Base-by-base conservation (phyloP, 1,284 basidiomycete species). In the Athelia psychrophila region DNA sequence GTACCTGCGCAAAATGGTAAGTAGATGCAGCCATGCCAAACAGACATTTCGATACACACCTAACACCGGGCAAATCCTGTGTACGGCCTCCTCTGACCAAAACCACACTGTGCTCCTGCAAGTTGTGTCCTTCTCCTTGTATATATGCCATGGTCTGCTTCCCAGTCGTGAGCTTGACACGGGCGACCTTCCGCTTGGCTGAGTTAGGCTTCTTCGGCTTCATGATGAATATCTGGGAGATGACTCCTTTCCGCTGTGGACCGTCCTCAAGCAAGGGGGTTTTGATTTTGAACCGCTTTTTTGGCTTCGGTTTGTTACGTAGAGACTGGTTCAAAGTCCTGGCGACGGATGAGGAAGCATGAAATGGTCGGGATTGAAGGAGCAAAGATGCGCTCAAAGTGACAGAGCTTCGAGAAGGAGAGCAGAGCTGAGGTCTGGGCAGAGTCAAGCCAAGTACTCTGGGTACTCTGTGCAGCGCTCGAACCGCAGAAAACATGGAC, bases 181-280 rank as follows among this genome's bases (percentile, higher is more conserved):
- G 83, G 40, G 95, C 95, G 54, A 98, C 93, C 75, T 98, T 99
- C 56, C 97, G 91, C 65, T 98, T 94, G 44, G 95, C 95, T 40
- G 96, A 99, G 74, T 99, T 99, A 58, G 97, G 97, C 69, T 99
- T 99, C 78, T 95, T 98, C 22, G 97, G 97, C 65, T 91, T 94
- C 60, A 79, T 82, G 44, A 86, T 91, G 69, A 90, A 89, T 22
- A 98, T 84, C 59, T 87, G 84, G 25, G 86, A 83, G 66, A 92
- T 91, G 53, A 98, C 93, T 33, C 91, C 95, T 68, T 96, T 97
- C 61, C 85, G 85, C 72, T 97, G 94, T 12, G 88, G 90, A 65
- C 82, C 88, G 27, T 70, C 76, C 56, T 89, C 75, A 22, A 98
- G 80, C 10, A 95, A 81, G 1, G 94, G 94, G 3, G 92, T 63